Evolutionary conservation across 2,329 filamentous ascomycete genomes (phyloP), one percentile per base, ranked within the genome.

Genomic region (Spiromastix sp.): DNA sequence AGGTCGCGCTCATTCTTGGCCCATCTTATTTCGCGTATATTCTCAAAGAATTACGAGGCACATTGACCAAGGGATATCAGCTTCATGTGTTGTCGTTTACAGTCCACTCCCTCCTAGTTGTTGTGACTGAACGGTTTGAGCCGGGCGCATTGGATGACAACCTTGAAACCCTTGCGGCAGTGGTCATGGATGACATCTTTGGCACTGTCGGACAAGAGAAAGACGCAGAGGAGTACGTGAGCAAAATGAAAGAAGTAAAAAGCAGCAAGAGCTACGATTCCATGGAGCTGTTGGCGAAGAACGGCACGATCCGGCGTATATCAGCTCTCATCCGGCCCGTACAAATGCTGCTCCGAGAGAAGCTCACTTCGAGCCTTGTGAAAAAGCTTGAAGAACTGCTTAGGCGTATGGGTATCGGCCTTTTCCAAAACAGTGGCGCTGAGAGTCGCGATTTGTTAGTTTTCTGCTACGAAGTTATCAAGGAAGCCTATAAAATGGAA

Each of bases 111-210:
- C 84, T 98, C 33, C 66, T 98, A 13, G 76, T 95, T 8, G 72
- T 77, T 4, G 76, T 80, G 6, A 76, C 81, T 8, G 79, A 85
- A 7, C 69, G 75, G 2, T 82, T 85, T 49, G 68, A 76, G 26
- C 78, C 85, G 12, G 91, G 93, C 16, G 85, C 89, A 47, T 66
- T 98, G 19, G 85, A 98, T 52, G 87, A 95, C 53, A 94, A 87
- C 51, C 66, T 95, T 6, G 65, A 73, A 3, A 71, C 81, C 8
- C 77, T 96, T 28, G 78, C 93, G 30, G 72, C 76, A 1, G 76
- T 98, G 28, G 80, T 96, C 44, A 91, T 98, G 84, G 91, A 98
- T 51, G 93, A 98, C 54, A 91, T 93, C 9, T 98, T 98, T 52
- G 93, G 93, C 19, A 76, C 78, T 4, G 81, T 82, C 21, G 91